Conservation (phyloP, 83 land plant species). For the Diphasiastrum complanatum region DNA sequence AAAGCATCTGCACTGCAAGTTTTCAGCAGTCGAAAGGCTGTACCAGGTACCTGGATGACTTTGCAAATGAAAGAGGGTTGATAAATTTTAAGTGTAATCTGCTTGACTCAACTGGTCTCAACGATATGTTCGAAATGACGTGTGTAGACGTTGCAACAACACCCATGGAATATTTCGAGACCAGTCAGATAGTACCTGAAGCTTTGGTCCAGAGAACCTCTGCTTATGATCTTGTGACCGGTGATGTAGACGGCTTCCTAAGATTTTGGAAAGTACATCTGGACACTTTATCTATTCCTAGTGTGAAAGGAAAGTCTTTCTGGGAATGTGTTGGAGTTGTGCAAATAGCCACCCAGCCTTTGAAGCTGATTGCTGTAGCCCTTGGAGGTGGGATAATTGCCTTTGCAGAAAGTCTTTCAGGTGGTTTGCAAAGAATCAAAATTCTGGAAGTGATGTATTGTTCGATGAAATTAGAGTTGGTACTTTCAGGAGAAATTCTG, state of each 20-base stretch:
- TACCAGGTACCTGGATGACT: no score
- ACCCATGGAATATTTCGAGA: no score
- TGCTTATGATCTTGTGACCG: slow-evolving; percentile 57
- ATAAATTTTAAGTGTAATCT: no score
- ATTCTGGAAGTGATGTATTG: no score
- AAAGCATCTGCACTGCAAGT: no score
- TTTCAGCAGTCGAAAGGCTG: no score
- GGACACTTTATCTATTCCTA: slow-evolving; percentile 1
- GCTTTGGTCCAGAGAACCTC: not conserved
- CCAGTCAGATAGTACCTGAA: no score
- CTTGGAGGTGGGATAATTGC: slow-evolving; percentile 62
- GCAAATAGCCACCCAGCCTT: slow-evolving; percentile 40
- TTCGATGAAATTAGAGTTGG: slow-evolving; percentile 38
- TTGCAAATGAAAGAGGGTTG: no score
- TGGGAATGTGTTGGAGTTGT: slow-evolving; percentile 71
- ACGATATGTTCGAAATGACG: no score
- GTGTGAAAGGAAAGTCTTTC: not conserved
- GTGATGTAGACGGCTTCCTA: slow-evolving; percentile 60
- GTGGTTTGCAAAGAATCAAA: no score
- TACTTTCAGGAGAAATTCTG: slow-evolving; percentile 39
- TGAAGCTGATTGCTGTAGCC: slow-evolving; percentile 41
- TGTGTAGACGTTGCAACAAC: no score
- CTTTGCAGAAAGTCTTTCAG: slow-evolving; percentile 24
- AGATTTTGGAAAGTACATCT: slow-evolving; percentile 49
- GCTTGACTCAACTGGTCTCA: no score